Conservation (phyloP, 441 rosid species). For the Codiaeum variegatum region DNA sequence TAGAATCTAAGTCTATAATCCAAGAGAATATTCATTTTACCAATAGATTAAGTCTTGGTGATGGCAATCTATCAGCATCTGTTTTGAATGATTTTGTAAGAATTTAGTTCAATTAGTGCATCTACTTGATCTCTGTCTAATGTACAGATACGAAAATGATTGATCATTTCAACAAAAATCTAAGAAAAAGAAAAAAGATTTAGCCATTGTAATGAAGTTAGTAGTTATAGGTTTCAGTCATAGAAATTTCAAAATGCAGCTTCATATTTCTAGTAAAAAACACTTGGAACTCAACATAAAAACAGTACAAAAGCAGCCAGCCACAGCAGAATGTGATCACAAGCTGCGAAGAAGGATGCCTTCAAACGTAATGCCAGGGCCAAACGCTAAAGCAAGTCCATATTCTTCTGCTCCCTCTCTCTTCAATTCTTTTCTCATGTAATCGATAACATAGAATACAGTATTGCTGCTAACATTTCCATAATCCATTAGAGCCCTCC, state of each 20-base stretch:
- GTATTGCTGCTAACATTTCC: conserved; percentile 89
- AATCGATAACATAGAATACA: conserved; percentile 73
- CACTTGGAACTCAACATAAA: not conserved
- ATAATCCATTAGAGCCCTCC: conserved; percentile 71
- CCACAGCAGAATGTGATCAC: conserved; percentile 13
- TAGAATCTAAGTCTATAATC: no score
- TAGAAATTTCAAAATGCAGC: conserved; percentile 1
- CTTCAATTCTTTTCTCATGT: conserved; percentile 72
- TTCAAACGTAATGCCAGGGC: conserved; percentile 86
- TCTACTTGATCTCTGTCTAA: no score
- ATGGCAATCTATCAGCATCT: no score
- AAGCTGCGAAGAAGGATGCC: conserved; percentile 80
- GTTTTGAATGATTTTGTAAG: no score
- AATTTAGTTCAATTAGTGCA: no score
- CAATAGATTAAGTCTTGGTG: no score
- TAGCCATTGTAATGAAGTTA: not conserved
- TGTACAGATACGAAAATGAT: no score
- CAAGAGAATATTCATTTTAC: no score
- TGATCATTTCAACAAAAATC: no score
- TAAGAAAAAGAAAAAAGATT: no score
- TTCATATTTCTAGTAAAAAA: not conserved
- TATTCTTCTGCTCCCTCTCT: conserved; percentile 51
- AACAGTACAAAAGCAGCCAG: not conserved
- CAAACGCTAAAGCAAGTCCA: conserved; percentile 77
- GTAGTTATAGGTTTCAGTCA: not conserved